Evolutionary conservation across 208 protist genomes (phyloP), one percentile per base, ranked within the genome.

Genomic region (Trypanosoma vivax): DNA sequence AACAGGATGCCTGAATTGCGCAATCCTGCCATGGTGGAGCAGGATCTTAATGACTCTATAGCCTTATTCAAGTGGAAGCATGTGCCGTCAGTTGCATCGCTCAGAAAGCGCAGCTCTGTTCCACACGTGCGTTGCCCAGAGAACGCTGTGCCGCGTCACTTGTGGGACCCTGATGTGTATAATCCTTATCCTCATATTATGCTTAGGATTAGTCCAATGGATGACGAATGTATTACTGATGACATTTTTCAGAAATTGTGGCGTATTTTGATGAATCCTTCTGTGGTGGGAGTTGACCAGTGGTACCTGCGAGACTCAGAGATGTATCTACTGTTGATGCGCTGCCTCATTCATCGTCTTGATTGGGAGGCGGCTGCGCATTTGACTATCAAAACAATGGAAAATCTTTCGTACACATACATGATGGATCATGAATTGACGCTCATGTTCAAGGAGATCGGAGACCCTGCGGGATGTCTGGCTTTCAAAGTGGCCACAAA

Each of bases 401-500:
- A 82, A 54, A 65, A 86, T 55, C 63, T 62, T n/a, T 77, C 52
- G 10, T 90, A 88, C 63, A 94, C 78, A 11, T 83, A 87, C 65
- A 66, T 80, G 50, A 88, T 94, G 78, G 87, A 94, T 48, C 78
- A 88, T 46, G 80, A 89, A 39, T 50, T 94, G 14, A 84, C 73
- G 11, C 56, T 54, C 2, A 89, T 94, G 53, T 94, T 94, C 60
- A 58, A 50, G 16, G 82, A 90, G 46, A 87, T 90, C 38, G 87
- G 87, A 18, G 87, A 94, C 50, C 87, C 87, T 0, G 69, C 80
- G 13, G 87, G 87, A 2, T 86, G 70, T 45, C 50, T 94, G 14
- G 75, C 80, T 11, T 94, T 94, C 60, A 94, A 94, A 57, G 81
- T 90, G 11, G 87, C 87, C 23, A 86, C 87, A 29, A 86, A 88